Conservation (phyloP, 345 rosid species). For the Alliaria petiolata region DNA sequence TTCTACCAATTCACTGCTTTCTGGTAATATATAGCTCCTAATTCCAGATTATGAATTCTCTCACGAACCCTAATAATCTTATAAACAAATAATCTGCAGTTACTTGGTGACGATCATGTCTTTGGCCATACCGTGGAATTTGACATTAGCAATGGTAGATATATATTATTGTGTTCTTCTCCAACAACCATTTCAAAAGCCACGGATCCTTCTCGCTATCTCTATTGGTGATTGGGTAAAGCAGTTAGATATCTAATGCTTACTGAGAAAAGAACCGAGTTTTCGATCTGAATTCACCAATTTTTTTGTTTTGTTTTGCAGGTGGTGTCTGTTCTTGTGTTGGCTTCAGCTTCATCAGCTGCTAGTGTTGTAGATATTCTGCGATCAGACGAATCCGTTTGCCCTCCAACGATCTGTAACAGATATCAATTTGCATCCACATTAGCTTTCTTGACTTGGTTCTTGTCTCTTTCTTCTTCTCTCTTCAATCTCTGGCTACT, state of each 20-base stretch:
- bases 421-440: conserved; percentile 80
- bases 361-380: conserved; percentile 78
- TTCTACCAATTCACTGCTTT: conserved; percentile 89
- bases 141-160: conserved; percentile 75
- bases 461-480: conserved; percentile 65
- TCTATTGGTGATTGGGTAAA: conserved; percentile 84
- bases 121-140: conserved; percentile 83
- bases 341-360: conserved; percentile 79
- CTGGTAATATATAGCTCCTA: conserved; percentile 44
- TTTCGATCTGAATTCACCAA: background rate
- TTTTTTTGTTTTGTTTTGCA: conserved; percentile 30
- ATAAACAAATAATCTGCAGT: conserved; percentile 40
- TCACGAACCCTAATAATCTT: background rate
- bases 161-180: conserved; percentile 67
- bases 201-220: conserved; percentile 51
- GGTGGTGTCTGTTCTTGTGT: conserved; percentile 70
- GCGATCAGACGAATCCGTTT: conserved; percentile 31
- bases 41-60: background rate
- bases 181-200: conserved; percentile 59
- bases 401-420: conserved; percentile 57
- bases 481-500: conserved; percentile 87
- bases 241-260: background rate
- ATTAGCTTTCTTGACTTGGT: conserved; percentile 88
- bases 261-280: background rate
- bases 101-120: conserved; percentile 87